A percentile compares a stretch with the other conserved stretches of the same genome.
Evolutionary conservation across 495 filamentous ascomycete genomes (phyloP).

Genomic region (Xylaria curta): DNA sequence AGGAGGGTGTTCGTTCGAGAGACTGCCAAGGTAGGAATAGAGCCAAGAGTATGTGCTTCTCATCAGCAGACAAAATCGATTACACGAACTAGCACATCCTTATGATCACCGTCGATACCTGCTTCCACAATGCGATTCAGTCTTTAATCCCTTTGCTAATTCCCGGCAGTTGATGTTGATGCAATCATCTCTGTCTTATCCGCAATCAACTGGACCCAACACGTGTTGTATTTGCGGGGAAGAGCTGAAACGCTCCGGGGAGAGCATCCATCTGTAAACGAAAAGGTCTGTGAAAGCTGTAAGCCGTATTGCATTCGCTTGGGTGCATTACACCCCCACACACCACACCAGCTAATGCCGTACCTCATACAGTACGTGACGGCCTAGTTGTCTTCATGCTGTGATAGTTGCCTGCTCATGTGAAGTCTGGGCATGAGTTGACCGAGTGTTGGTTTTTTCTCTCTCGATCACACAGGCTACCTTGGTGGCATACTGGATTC

Average conservation of each 20-base stretch:
- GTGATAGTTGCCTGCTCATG: slow-evolving; percentile 7
- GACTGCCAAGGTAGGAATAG: not conserved
- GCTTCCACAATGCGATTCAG: not conserved
- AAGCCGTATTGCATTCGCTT: slow-evolving; percentile 18
- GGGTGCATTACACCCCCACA: slow-evolving; percentile 7
- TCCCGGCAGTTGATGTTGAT: not conserved
- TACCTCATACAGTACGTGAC: not conserved
- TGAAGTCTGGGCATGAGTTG: not conserved
- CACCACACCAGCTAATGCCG: slow-evolving; percentile 11
- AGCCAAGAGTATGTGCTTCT: too few species aligned
- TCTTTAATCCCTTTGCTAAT: not conserved
- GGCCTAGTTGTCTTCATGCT: not conserved
- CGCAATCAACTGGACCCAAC: not conserved
- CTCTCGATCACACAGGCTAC: not conserved
- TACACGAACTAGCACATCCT: not conserved
- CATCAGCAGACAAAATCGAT: slow-evolving; percentile 12
- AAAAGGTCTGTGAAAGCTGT: slow-evolving; percentile 11
- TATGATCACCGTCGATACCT: not conserved
- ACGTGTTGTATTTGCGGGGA: slow-evolving; percentile 1
- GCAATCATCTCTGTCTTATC: not conserved
- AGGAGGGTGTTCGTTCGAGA: not conserved
- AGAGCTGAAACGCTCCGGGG: slow-evolving; percentile 11
- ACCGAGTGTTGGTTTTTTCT: not conserved
- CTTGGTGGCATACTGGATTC: not conserved
- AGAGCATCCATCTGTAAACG: not conserved